These are phyloP conservation scores for Gossypium stocksii DNA, from an alignment of 345 rosid species.

Conservation along the genomic window DNA sequence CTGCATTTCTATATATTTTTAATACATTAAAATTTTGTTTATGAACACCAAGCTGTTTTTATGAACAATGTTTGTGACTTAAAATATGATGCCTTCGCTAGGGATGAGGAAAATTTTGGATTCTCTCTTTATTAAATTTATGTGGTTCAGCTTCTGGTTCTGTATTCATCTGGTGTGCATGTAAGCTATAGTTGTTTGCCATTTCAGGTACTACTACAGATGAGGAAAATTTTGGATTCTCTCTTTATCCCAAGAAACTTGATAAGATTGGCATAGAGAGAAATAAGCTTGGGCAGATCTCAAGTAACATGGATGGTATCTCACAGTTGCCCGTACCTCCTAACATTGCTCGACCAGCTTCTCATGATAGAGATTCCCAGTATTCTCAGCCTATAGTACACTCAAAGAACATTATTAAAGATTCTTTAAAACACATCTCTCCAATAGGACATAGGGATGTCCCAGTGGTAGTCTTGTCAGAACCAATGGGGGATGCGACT, in stretches of 20 bases:
- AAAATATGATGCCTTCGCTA: background rate
- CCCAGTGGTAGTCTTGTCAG: constrained; percentile 27
- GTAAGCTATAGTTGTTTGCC: constrained; percentile 15
- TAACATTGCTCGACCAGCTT: constrained; percentile 28
- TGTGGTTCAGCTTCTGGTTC: constrained; percentile 3
- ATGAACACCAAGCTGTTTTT: background rate
- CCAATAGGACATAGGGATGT: constrained; percentile 35
- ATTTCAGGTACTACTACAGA: constrained; percentile 28
- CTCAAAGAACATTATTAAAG: constrained; percentile 38
- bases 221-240: constrained; percentile 48
- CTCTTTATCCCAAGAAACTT: constrained; percentile 44
- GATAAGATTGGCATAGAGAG: constrained; percentile 45
- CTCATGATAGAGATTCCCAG: constrained; percentile 40
- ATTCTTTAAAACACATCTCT: constrained; percentile 37
- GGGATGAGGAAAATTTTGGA: too few species aligned
- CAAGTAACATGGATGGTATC: constrained; percentile 40
- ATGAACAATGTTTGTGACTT: background rate
- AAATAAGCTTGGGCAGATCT: constrained; percentile 37
- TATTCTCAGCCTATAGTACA: constrained; percentile 27
- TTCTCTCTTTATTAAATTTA: too few species aligned
- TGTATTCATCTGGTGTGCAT: constrained; percentile 3
- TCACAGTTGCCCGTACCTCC: constrained; percentile 36
- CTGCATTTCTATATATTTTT: background rate
- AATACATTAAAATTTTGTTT: background rate
- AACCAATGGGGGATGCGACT: constrained; percentile 28